Evolutionary conservation across 2,329 filamentous ascomycete genomes (phyloP), one percentile per base, ranked within the genome.

Genomic region (Graphilbum sp.): DNA sequence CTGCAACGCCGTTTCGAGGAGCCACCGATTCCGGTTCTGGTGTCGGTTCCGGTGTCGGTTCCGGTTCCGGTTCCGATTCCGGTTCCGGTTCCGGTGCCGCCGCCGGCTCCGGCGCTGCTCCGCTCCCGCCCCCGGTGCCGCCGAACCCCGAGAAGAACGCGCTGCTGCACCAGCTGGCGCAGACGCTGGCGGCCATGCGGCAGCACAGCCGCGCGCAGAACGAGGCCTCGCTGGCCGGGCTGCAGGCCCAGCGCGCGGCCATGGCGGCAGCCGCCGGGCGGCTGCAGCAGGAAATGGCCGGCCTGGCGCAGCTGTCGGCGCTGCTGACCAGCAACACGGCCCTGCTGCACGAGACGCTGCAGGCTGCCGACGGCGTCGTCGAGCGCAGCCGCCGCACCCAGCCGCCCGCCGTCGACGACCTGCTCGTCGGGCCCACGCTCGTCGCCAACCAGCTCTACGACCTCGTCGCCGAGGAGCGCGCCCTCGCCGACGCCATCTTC

Each of bases 101-200:
- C 8, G 67, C 79, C 6, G 74, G 85, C 1, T 11, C 21, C 11
- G 6, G 11, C 8, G 5, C 27, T 29, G 8, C 27, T 29, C 11
- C 27, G 10, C 27, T 5, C 6, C 13, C 27, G 13, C 88, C 90
- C 1, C 87, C 88, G 0, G 85, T 95, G 24, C 88, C 90, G 0
- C 87, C 86, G 0, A 98, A 98, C 50, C 90, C 90, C 0, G 85
- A 96, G 58, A 95, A 94, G 54, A 86, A 96, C 55, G 79, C 81
- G 17, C 71, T 96, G 15, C 67, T 94, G 3, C 69, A 71, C 38
- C 80, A 86, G 33, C 69, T 96, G 23, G 85, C 79, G 27, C 64
- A 69, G 40, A 72, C 76, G 0, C 63, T 96, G 3, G 66, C 75
- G 39, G 62, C 71, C 30, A 76, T 82, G 44, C 75, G 87, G 15